Evolutionary conservation across 768 basidiomycete species (phyloP).

Genomic region (Leccinellum luteum): DNA sequence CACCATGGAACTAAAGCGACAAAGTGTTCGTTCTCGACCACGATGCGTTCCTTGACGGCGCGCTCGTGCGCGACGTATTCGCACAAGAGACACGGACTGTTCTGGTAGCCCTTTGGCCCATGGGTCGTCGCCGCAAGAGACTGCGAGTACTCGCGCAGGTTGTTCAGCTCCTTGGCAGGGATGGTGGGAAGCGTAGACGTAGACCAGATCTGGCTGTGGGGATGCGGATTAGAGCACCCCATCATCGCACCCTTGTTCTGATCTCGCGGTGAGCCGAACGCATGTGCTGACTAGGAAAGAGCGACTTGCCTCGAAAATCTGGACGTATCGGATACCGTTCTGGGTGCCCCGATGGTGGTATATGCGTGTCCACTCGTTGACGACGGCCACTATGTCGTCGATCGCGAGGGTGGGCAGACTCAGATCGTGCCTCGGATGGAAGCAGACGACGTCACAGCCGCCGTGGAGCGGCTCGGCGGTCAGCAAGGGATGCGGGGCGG

Average conservation of each 20-base stretch:
- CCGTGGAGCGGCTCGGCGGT: slow-evolving; percentile 69
- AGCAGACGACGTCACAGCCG: slow-evolving; percentile 84
- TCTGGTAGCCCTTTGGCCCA: slow-evolving; percentile 56
- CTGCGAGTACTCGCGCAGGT: slow-evolving; percentile 49
- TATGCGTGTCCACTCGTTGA: slow-evolving; percentile 71
- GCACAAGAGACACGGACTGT: slow-evolving; percentile 69
- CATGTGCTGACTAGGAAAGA: background rate
- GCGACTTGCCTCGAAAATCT: slow-evolving; percentile 76
- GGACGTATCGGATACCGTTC: slow-evolving; percentile 75
- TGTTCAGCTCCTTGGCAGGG: slow-evolving; percentile 63
- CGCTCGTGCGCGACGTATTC: slow-evolving; percentile 76
- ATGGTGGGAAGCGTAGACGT: slow-evolving; percentile 67
- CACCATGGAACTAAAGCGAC: slow-evolving; percentile 90
- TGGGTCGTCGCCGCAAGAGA: slow-evolving; percentile 30
- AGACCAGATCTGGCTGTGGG: slow-evolving; percentile 91
- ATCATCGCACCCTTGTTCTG: slow-evolving; percentile 93
- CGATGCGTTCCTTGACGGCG: slow-evolving; percentile 54
- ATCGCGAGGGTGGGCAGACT: slow-evolving; percentile 67
- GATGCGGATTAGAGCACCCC: slow-evolving; percentile 95
- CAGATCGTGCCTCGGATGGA: slow-evolving; percentile 83
- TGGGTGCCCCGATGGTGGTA: slow-evolving; percentile 58
- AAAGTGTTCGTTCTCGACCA: slow-evolving; percentile 74
- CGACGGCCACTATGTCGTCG: slow-evolving; percentile 58
- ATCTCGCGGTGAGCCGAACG: slow-evolving; percentile 2
- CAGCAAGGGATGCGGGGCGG: slow-evolving; percentile 57